Evolutionary conservation across 2,329 filamentous ascomycete species (phyloP).

Genomic region (Geosmithia morbida): DNA sequence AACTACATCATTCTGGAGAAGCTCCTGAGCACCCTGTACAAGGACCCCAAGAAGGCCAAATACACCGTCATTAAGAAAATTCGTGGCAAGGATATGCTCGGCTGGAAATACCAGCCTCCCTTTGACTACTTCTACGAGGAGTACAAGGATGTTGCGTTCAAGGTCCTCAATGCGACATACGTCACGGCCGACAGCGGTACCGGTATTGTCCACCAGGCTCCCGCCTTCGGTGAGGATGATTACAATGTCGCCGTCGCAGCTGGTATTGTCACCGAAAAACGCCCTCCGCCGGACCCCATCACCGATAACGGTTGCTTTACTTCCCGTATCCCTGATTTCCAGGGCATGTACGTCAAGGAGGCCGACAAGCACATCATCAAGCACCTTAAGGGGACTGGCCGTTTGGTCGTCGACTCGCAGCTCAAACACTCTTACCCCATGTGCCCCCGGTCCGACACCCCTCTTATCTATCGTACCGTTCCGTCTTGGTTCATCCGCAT

Average conservation of each 20-base stretch:
- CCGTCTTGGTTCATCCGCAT: constrained; percentile 94
- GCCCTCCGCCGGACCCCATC: constrained; percentile 81
- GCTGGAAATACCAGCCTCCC: constrained; percentile 77
- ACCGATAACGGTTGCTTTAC: constrained; percentile 74
- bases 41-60: constrained; percentile 91
- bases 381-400: constrained; percentile 61
- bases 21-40: constrained; percentile 71
- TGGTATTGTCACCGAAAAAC: constrained; percentile 63
- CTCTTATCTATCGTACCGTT: constrained; percentile 82
- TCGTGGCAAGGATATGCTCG: constrained; percentile 71
- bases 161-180: constrained; percentile 69
- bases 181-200: constrained; percentile 85
- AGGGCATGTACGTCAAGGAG: constrained; percentile 76
- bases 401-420: constrained; percentile 73
- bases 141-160: constrained; percentile 75
- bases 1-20: constrained; percentile 77
- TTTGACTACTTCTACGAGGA: constrained; percentile 85
- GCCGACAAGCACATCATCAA: constrained; percentile 93
- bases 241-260: constrained; percentile 67
- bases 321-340: constrained; percentile 62
- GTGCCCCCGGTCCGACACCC: constrained; percentile 91
- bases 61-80: constrained; percentile 70
- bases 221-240: constrained; percentile 92
- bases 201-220: constrained; percentile 86
- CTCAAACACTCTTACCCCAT: constrained; percentile 86